Evolutionary conservation across 176 grass and related monocot genomes (phyloP).

Genomic region (Lolium perenne): DNA sequence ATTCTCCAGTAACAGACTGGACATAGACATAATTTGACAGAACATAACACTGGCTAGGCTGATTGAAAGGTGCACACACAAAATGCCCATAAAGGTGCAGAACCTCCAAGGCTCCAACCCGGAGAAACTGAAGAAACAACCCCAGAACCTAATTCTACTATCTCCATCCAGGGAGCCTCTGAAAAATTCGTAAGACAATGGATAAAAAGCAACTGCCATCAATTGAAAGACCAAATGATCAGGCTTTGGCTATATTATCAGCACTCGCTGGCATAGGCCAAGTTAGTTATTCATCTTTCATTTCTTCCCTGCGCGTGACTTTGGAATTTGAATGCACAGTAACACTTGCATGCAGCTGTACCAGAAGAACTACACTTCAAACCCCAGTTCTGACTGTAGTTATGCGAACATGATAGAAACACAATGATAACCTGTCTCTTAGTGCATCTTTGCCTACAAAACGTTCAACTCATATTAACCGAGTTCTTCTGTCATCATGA

Average conservation of each 20-base stretch:
- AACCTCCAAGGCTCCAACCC: too few relatives aligned
- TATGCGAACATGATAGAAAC: too few relatives aligned
- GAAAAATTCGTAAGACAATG: neutral
- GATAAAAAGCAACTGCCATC: neutral
- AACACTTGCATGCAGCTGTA: neutral
- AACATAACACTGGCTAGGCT: neutral
- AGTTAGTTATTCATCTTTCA: neutral
- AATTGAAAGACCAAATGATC: neutral
- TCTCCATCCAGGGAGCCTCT: neutral
- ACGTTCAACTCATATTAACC: conserved; percentile 8
- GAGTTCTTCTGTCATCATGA: too few relatives aligned
- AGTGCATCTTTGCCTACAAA: neutral
- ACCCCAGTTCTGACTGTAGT: neutral
- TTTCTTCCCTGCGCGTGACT: neutral
- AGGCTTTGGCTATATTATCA: neutral
- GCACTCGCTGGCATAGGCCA: neutral
- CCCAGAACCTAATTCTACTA: neutral
- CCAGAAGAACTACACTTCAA: neutral
- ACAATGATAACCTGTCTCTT: neutral
- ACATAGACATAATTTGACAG: neutral
- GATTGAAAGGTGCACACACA: too few relatives aligned
- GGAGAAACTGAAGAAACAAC: neutral
- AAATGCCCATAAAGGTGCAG: too few relatives aligned
- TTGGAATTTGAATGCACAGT: neutral
- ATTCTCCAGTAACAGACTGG: neutral